Evolutionary conservation across 2,329 filamentous ascomycete species (phyloP), one percentile per base, ranked within the genome.

Genomic region (Fusarium duplospermum): DNA sequence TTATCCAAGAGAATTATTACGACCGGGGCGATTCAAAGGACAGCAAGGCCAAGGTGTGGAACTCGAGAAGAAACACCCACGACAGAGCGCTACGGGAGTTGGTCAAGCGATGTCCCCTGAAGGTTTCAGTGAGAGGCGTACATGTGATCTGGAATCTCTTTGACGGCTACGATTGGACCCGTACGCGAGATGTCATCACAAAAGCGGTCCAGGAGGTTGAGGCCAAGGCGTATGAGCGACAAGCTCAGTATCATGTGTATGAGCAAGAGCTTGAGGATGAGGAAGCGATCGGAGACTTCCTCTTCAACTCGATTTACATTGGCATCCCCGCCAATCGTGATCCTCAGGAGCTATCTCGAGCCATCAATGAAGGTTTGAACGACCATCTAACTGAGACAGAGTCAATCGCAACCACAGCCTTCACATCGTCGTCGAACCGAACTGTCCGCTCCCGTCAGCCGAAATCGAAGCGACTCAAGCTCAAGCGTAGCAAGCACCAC

Each of bases 301-400:
- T 99, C 18, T 99, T 99, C 88, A 98, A 99, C 81, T 99, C 96
- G 0, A 98, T 99, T 64, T 99, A 98, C 84, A 98, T 99, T 77
- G 95, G 94, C 16, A 93, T 99, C 20, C 93, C 96, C 0, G 89
- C 93, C 13, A 96, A 95, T 76, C 91, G 93, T 67, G 96, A 98
- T 76, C 94, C 95, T 6, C 90, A 90, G 62, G 94, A 97, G 33
- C 88, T 98, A 11, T 88, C 94, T 5, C 90, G 91, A 54, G 93
- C 93, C 42, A 98, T 99, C 82, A 98, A 98, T 79, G 91, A 93
- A 66, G 91, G 96, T 38, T 89, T 98, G 57, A 94, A 98, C 74
- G 96, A 98, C 78, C 89, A 93, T 65, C 90, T 88, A 5, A 97
- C 94, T 40, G 96, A 98, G 80, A 98, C 95, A 0, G 95, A 96